phyloP scores from a whole-genome alignment of 495 filamentous ascomycete genomes.

The Cercophora sp. region DNA sequence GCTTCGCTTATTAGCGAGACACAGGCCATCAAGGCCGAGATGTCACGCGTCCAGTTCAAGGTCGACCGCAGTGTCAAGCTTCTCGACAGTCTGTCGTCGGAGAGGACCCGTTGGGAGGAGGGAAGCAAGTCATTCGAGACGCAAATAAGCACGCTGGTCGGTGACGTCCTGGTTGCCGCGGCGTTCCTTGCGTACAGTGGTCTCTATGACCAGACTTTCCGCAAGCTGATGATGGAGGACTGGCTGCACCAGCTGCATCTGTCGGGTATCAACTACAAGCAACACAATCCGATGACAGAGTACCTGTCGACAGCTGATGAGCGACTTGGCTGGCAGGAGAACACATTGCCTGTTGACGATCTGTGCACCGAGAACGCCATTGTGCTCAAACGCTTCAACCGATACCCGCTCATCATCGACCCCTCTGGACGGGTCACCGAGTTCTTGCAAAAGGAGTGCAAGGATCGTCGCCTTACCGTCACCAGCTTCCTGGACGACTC shows the following conservation, averaged over 20 bases:
- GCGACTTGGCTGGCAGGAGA: slow-evolving; percentile 86
- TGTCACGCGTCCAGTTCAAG: slow-evolving; percentile 94
- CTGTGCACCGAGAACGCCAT: slow-evolving; percentile 99
- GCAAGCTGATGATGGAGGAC: slow-evolving; percentile 94
- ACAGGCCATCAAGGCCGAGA: slow-evolving; percentile 93
- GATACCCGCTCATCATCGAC: slow-evolving; percentile 97
- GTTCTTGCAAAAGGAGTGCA: slow-evolving; percentile 90
- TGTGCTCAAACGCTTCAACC: slow-evolving; percentile 93
- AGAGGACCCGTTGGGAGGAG: slow-evolving; percentile 89
- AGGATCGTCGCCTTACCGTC: slow-evolving; percentile 88
- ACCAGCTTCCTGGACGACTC: slow-evolving; percentile 98
- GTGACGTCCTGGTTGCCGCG: slow-evolving; percentile 89
- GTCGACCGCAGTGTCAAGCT: slow-evolving; percentile 93
- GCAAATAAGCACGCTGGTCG: slow-evolving; percentile 93
- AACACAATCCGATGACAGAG: slow-evolving; percentile 90
- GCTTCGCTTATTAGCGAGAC: slow-evolving; percentile 95
- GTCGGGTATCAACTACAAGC: slow-evolving; percentile 88
- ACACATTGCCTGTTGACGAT: slow-evolving; percentile 96
- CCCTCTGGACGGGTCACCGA: slow-evolving; percentile 91
- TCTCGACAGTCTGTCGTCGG: slow-evolving; percentile 89
- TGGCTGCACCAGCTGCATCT: slow-evolving; percentile 89
- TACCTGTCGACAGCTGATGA: slow-evolving; percentile 97
- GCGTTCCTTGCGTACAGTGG: slow-evolving; percentile 98
- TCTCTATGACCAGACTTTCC: slow-evolving; percentile 96
- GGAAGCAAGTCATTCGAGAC: slow-evolving; percentile 97